These are phyloP conservation scores for Daldinia sp. DNA, from an alignment of 2,329 filamentous ascomycete species.

Conservation along the genomic window DNA sequence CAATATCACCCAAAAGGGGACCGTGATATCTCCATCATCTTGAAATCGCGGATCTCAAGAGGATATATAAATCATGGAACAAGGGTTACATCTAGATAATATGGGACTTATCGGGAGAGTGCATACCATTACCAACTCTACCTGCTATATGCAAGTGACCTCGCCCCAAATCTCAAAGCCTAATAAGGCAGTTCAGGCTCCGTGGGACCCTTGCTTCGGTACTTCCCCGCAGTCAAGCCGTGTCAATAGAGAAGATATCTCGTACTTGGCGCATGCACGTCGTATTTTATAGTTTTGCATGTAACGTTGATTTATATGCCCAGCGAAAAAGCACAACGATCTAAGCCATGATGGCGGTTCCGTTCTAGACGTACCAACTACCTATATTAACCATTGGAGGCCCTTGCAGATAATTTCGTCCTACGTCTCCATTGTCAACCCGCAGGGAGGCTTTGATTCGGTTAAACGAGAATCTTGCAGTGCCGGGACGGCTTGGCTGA, in stretches of 20 bases:
- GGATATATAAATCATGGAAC: slow-evolving; percentile 25
- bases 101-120: slow-evolving; percentile 20
- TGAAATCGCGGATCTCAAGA: neutral
- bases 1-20: slow-evolving; percentile 1
- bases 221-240: slow-evolving; percentile 32
- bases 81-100: slow-evolving; percentile 9
- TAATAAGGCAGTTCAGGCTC: slow-evolving; percentile 35
- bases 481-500: slow-evolving; percentile 29
- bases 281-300: neutral
- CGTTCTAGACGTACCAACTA: slow-evolving; percentile 18
- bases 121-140: slow-evolving; percentile 4
- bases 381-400: slow-evolving; percentile 17
- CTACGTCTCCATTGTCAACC: neutral
- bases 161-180: slow-evolving; percentile 17
- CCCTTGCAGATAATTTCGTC: slow-evolving; percentile 14
- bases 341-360: neutral
- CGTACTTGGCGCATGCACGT: neutral
- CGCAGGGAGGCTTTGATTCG: slow-evolving; percentile 14
- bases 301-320: slow-evolving; percentile 19
- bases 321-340: slow-evolving; percentile 3
- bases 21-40: slow-evolving; percentile 7
- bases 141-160: slow-evolving; percentile 12
- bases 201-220: slow-evolving; percentile 25
- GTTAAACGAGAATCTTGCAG: slow-evolving; percentile 28
- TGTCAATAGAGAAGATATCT: neutral